These are phyloP conservation scores for Hyaloscypha finlandica DNA, from an alignment of 495 filamentous ascomycete species.

Conservation along the genomic window DNA sequence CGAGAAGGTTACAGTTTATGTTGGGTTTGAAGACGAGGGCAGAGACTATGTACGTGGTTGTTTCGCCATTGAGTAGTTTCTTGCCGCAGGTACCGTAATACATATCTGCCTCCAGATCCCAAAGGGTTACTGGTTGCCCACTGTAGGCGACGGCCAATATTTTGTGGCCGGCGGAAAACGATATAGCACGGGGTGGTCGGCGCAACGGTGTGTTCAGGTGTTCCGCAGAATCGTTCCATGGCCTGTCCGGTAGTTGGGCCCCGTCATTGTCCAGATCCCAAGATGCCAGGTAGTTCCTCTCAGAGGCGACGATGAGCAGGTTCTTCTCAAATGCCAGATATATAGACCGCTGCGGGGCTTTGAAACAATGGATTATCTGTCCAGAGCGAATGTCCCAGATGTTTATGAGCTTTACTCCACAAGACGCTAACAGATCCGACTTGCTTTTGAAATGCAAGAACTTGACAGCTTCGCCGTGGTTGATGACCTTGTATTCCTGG, in stretches of 20 bases:
- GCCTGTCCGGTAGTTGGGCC: slow-evolving; percentile 9
- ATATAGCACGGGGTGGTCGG: slow-evolving; percentile 19
- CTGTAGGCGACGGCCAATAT: slow-evolving; percentile 32
- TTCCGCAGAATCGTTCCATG: slow-evolving; percentile 23
- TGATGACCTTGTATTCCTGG: slow-evolving; percentile 32
- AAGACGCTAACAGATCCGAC: slow-evolving; percentile 17
- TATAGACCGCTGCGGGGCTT: slow-evolving; percentile 16
- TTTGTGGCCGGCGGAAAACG: slow-evolving; percentile 25
- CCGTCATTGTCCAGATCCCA: slow-evolving; percentile 32
- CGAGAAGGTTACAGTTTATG: slow-evolving; percentile 33
- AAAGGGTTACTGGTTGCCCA: slow-evolving; percentile 32
- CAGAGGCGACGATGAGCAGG: slow-evolving; percentile 26
- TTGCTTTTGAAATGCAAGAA: slow-evolving; percentile 19
- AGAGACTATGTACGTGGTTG: slow-evolving; percentile 27
- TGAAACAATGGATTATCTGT: slow-evolving; percentile 19
- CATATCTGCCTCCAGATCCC: slow-evolving; percentile 33
- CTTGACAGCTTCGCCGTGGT: slow-evolving; percentile 35
- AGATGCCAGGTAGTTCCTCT: slow-evolving; percentile 21
- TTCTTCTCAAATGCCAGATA: slow-evolving; percentile 23
- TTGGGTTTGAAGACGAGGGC: slow-evolving; percentile 40
- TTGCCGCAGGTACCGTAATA: slow-evolving; percentile 36
- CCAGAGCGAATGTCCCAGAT: slow-evolving; percentile 23
- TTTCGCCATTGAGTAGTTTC: slow-evolving; percentile 28
- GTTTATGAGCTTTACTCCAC: slow-evolving; percentile 11
- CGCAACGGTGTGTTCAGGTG: slow-evolving; percentile 3